Evolutionary conservation across 83 land plant genomes (phyloP), one percentile per base, ranked within the genome.

Genomic region (Picea mariana): DNA sequence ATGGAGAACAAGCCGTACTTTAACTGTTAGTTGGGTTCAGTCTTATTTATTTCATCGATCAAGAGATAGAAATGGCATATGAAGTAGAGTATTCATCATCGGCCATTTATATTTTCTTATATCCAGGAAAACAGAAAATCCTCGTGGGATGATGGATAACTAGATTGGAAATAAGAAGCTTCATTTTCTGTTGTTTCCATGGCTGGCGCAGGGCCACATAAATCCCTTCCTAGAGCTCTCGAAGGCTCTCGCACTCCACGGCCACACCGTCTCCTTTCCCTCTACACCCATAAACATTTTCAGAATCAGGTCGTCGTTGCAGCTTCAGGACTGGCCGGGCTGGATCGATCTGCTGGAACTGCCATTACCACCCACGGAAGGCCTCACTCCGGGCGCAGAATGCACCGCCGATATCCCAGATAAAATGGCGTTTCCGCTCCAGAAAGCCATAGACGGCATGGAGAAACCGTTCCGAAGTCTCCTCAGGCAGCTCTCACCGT

Each of bases 151-250:
- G 6, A 42, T 42, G 44, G 44, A 42, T 5, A 5, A 0, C 6
- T 6, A 42, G 44, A 42, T 0, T 42, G 1, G 1, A 0, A 31
- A 31, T 1, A 31, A 31, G 34, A 31, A 31, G 1, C 64, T 62
- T 62, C 17, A 18, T 62, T 17, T 62, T 17, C 6, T 62, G 21
- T 0, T 62, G 21, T 62, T 62, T 23, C 84, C 84, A 17, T 82
- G 84, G 84, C 76, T 82, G 6, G 84, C 84, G 55, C 64, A 75
- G 61, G 84, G 84, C 4, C 84, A 83, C 63, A 62, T 83, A 61
- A 3, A 65, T 27, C 84, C 84, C 31, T 83, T 52, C 42, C 44
- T 83, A 3, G 75, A 78, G 75, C 73, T 83, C 62, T 78, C 84
- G 20, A 83, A 83, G 16, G 38, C 61, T 17, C 40, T 83, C 3